These are phyloP conservation scores for Flueggea neowawraea DNA, from an alignment of 441 rosid genomes.

Conservation along the genomic window DNA sequence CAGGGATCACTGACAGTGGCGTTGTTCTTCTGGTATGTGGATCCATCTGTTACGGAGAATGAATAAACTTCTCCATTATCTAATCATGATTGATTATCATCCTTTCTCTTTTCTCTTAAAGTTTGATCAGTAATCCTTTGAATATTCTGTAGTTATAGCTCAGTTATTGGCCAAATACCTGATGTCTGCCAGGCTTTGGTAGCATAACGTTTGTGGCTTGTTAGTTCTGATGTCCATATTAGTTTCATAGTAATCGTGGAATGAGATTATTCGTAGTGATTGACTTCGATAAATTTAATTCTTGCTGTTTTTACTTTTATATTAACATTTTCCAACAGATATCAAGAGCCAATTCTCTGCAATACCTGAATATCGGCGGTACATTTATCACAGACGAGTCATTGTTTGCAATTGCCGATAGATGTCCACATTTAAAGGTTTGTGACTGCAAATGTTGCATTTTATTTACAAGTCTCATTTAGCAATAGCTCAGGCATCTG, in stretches of 20 bases:
- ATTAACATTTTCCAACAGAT: conserved; percentile 32
- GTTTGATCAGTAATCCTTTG: too few relatives aligned
- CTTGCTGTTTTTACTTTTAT: not conserved
- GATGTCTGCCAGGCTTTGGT: too few relatives aligned
- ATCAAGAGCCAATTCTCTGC: conserved; percentile 64
- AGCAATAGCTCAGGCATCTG: not conserved
- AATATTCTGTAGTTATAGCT: too few relatives aligned
- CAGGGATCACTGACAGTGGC: conserved; percentile 82
- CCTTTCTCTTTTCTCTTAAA: too few relatives aligned
- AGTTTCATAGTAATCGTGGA: not conserved
- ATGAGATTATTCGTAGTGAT: not conserved
- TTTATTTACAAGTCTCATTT: too few relatives aligned
- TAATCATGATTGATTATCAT: not conserved
- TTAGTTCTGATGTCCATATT: not conserved
- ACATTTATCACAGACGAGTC: conserved; percentile 87
- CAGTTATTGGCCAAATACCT: too few relatives aligned
- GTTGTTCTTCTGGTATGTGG: conserved; percentile 71
- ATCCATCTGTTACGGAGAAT: not conserved
- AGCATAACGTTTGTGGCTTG: too few relatives aligned
- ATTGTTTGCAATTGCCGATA: conserved; percentile 62
- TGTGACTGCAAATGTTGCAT: conserved; percentile 1
- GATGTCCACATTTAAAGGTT: conserved; percentile 76
- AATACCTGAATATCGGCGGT: conserved; percentile 82
- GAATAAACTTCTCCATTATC: not conserved
- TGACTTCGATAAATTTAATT: not conserved